These are phyloP conservation scores for Bolboschoenoplectus hybrid DNA, from an alignment of 202 grass and related monocot species.

Conservation along the genomic window DNA sequence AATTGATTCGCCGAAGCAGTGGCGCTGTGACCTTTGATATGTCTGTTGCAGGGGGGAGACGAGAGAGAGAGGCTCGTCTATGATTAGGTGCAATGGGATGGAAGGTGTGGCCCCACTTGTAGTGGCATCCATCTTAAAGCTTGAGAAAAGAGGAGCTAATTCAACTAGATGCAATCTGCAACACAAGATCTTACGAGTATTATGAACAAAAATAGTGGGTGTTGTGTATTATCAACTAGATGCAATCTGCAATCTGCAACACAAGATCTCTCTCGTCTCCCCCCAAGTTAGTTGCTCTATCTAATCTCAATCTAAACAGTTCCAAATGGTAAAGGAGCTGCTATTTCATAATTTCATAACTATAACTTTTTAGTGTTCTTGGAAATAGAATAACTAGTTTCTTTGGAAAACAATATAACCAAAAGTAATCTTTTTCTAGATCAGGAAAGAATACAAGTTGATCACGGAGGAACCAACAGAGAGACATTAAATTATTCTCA, in stretches of 20 bases:
- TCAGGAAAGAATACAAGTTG: not conserved
- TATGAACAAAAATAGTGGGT: constrained; percentile 10
- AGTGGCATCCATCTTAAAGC: constrained; percentile 65
- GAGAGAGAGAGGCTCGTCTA: constrained; percentile 68
- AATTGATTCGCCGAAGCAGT: constrained; percentile 63
- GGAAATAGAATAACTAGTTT: constrained; percentile 15
- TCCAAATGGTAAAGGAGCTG: not conserved
- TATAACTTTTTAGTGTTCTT: not conserved
- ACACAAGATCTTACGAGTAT: not conserved
- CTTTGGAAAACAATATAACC: constrained; percentile 19
- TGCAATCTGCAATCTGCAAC: no score
- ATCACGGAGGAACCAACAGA: not conserved
- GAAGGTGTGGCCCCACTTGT: constrained; percentile 68
- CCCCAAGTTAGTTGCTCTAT: constrained; percentile 20
- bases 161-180: constrained; percentile 36
- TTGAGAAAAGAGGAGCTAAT: not conserved
- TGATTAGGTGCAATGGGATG: constrained; percentile 60
- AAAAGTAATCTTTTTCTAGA: not conserved
- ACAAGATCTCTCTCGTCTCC: no score
- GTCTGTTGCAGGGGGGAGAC: constrained; percentile 72
- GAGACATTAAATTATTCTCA: not conserved
- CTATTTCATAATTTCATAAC: not conserved
- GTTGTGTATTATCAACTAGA: no score
- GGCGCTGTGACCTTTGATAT: constrained; percentile 63
- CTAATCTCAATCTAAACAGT: constrained; percentile 12